Base-by-base conservation (phyloP, 768 basidiomycete genomes). In the Pholiota molesta region DNA sequence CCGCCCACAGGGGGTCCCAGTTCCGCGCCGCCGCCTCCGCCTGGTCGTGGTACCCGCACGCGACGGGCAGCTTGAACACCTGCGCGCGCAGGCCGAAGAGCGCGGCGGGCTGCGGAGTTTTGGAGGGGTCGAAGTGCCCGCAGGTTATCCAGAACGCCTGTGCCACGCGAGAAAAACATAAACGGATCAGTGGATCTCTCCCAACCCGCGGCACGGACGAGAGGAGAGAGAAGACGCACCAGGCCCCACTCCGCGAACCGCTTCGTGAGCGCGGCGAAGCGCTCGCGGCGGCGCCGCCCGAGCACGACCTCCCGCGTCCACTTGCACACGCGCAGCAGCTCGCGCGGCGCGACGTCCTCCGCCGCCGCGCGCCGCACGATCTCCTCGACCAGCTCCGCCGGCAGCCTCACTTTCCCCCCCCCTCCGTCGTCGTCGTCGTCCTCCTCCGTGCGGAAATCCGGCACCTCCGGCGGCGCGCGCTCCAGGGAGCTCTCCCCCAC, bases 111-210 rank as follows among this genome's bases (percentile, higher is more conserved):
- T 14, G 9, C 8, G 58, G 35, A 6, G 44, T 26, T 17, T 23
- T 19, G 7, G 40, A 13, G 5, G 62, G 62, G 6, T 63, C 42
- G 47, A 55, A 63, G 35, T 63, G 62, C 14, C 62, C 62, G 14
- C 62, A 63, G 11, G 39, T 26, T 5, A 63, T 63, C 57, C 62
- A 63, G 14, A 63, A 45, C 11, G 62, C 58, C 62, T 63, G 16
- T 1, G 26, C 19, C n/a, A 35, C 28, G 16, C 6, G 40, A 10
- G 17, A 47, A 11, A 37, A 9, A n/a, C n/a, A n/a, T 4, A 13
- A 37, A 13, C 10, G 10, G 1, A 37, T 37, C 14, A 37, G 10
- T 37, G 6, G 35, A 37, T 37, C 35, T 9, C n/a, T 37, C 7
- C 13, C 35, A 37, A 16, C 13, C 35, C 11, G 11, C n/a, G 54